phyloP scores from a whole-genome alignment of 495 filamentous ascomycete genomes.

The Pseudoneurospora amorphoporcata region DNA sequence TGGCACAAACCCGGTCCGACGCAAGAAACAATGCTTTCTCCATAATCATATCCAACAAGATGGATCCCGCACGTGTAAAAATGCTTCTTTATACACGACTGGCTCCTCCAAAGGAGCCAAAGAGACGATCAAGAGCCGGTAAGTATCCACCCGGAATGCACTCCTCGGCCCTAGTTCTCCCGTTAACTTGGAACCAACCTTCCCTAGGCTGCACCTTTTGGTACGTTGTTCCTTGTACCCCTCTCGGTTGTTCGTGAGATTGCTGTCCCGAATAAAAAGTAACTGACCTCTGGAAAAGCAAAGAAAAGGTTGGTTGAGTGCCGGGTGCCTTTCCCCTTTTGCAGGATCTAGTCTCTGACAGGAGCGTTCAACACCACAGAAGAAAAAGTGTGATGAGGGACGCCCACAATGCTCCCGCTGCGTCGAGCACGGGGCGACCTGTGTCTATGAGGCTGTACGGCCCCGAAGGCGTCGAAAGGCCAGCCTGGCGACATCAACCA shows the following conservation, averaged over 20 bases:
- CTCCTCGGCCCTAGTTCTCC: neutral
- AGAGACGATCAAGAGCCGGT: conserved; percentile 53
- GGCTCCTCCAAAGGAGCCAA: conserved; percentile 49
- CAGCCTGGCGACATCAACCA: conserved; percentile 12
- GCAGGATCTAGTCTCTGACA: neutral
- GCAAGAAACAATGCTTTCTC: neutral
- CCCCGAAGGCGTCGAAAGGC: conserved; percentile 45
- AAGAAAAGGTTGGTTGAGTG: conserved; percentile 22
- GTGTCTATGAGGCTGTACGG: conserved; percentile 46
- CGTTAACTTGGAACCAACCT: conserved; percentile 2
- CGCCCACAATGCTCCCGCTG: conserved; percentile 50
- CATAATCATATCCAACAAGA: neutral
- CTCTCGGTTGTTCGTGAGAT: neutral
- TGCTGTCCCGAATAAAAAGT: neutral
- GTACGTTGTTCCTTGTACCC: conserved; percentile 27
- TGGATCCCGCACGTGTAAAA: neutral
- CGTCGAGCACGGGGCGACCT: conserved; percentile 40
- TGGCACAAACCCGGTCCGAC: neutral
- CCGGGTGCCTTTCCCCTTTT: neutral
- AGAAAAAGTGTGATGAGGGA: conserved; percentile 57
- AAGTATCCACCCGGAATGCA: conserved; percentile 19
- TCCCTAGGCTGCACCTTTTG: conserved; percentile 46
- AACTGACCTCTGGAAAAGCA: conserved; percentile 18
- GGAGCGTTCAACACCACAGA: conserved; percentile 24
- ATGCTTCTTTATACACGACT: conserved; percentile 51